phyloP scores from a whole-genome alignment of 1,284 basidiomycete species.

The Wolfiporia cocos region DNA sequence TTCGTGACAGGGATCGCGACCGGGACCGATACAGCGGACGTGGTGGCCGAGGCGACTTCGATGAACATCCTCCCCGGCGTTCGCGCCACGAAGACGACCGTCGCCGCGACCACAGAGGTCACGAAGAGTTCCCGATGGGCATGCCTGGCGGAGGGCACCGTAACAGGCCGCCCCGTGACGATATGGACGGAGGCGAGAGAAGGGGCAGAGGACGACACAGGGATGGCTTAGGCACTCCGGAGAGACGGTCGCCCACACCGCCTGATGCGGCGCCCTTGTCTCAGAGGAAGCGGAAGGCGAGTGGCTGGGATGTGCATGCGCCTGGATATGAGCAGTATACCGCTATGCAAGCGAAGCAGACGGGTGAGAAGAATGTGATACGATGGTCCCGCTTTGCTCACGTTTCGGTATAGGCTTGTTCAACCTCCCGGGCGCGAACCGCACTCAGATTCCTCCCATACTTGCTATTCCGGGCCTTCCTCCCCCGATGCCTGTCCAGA shows the following conservation, averaged over 20 bases:
- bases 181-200: slow-evolving; percentile 32
- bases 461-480: slow-evolving; percentile 73
- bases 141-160: slow-evolving; percentile 23
- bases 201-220: slow-evolving; percentile 23
- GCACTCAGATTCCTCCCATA: slow-evolving; percentile 81
- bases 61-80: slow-evolving; percentile 33
- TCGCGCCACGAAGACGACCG: slow-evolving; percentile 37
- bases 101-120: slow-evolving; percentile 28
- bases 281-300: slow-evolving; percentile 81
- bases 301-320: slow-evolving; percentile 94
- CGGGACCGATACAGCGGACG: slow-evolving; percentile 28
- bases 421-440: slow-evolving; percentile 87
- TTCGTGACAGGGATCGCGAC: slow-evolving; percentile 34
- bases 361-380: slow-evolving; percentile 48
- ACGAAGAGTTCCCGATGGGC: slow-evolving; percentile 36
- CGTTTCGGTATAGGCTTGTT: slow-evolving; percentile 72
- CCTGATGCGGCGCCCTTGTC: slow-evolving; percentile 79
- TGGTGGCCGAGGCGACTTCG: slow-evolving; percentile 21
- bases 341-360: slow-evolving; percentile 95
- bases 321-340: slow-evolving; percentile 94
- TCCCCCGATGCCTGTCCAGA: slow-evolving; percentile 76
- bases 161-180: slow-evolving; percentile 23
- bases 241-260: slow-evolving; percentile 87
- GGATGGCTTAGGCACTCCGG: slow-evolving; percentile 60
- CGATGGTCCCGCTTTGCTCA: neutral